Conservation (phyloP, 192 early-diverging fungal species). For the Linnemannia zychae region DNA sequence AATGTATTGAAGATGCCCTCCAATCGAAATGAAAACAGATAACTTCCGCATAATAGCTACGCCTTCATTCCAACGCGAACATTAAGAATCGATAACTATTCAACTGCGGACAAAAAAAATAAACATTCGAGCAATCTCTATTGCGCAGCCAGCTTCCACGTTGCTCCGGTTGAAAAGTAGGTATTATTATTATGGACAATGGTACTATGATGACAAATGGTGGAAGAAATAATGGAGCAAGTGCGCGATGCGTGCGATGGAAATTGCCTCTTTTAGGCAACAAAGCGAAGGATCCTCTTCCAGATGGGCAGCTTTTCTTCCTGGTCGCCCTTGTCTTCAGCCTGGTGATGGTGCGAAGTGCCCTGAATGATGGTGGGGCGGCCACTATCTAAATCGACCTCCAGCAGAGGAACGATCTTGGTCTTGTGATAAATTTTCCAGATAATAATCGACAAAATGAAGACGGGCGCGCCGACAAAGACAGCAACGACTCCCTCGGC, state of each 20-base stretch:
- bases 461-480: slow-evolving; percentile 75
- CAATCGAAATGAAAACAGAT: too few species aligned
- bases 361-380: slow-evolving; percentile 39
- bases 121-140: not conserved
- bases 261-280: slow-evolving; percentile 23
- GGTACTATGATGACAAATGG: not conserved
- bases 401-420: slow-evolving; percentile 68
- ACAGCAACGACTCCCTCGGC: slow-evolving; percentile 68
- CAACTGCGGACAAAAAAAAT: not conserved
- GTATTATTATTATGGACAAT: not conserved
- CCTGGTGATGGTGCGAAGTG: not conserved
- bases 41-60: too few species aligned
- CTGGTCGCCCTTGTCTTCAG: not conserved
- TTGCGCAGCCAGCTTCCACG: not conserved
- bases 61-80: too few species aligned
- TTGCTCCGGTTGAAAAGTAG: not conserved
- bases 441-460: slow-evolving; percentile 71
- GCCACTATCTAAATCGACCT: slow-evolving; percentile 69
- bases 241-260: not conserved
- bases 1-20: too few species aligned
- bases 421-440: slow-evolving; percentile 78
- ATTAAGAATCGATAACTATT: not conserved
- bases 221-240: not conserved
- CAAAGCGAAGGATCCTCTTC: slow-evolving; percentile 32
- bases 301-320: slow-evolving; percentile 17